Base-by-base conservation (phyloP, 148 eudicot species). In the Vaccinium darrowii region DNA sequence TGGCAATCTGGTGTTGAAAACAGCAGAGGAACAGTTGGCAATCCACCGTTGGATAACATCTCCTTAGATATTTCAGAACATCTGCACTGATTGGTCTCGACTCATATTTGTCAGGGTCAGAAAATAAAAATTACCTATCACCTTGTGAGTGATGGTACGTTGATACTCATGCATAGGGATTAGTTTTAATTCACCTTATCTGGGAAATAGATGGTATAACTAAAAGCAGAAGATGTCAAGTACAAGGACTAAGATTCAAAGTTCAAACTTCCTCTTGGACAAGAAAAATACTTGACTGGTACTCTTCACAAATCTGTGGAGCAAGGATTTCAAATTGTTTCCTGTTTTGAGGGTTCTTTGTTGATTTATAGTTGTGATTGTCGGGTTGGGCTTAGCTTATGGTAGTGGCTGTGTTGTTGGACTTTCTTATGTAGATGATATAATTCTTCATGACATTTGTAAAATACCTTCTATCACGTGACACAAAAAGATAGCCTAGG, bases 401-500 rank as follows among this genome's bases (percentile, higher is more conserved):
- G 39, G 74, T 69, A 13, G 39, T 69, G 73, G 39, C 73, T 69
- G 73, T 67, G 73, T 27, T 69, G 74, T 69, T 69, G 33, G 39
- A 27, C 74, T 69, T 67, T 69, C 74, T 69, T 69, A 69, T 69
- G 39, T 27, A 12, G 7, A 27, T 69, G 39, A 27, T 69, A 69
- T 27, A 27, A 27, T 25, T 69, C 74, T 13, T 69, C 74, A 27
- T 11, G 39, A 13, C 16, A 1, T 69, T 27, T 69, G 16, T 69
- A 12, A 69, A 69, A 25, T 27, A 27, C 39, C 39, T 1, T 27
- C 73, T 23, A 9, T 65, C 4, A 9, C 10, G 23, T 65, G 72
- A 23, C 25, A 0, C 33, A 65, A 65, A 27, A 69, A 69, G 27
- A 69, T 69, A 69, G 27, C 74, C 39, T 69, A 1, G 30, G 33